These are phyloP conservation scores for Setaria italica DNA, from an alignment of 202 grass and related monocot genomes.

Conservation along the genomic window DNA sequence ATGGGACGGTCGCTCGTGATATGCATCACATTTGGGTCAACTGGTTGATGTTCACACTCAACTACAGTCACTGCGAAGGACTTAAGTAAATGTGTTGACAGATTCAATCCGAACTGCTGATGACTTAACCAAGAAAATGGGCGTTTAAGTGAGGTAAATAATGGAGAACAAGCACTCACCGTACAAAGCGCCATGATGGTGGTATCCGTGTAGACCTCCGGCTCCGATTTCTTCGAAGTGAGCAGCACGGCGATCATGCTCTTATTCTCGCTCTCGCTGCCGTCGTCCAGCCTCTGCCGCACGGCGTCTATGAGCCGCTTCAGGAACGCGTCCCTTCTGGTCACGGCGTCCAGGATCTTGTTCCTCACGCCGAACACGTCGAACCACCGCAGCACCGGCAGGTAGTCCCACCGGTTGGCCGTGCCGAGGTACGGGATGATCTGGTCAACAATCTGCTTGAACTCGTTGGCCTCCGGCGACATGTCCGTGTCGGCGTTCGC, in stretches of 20 bases:
- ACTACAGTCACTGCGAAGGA: not conserved
- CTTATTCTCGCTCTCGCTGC: slow-evolving; percentile 36
- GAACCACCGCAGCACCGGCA: slow-evolving; percentile 54
- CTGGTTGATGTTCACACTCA: not conserved
- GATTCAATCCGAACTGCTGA: not conserved
- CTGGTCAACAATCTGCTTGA: slow-evolving; percentile 50
- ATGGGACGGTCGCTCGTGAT: no score
- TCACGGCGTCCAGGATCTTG: slow-evolving; percentile 29
- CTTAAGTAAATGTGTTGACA: no score
- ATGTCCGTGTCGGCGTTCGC: slow-evolving; percentile 48
- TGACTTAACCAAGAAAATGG: not conserved
- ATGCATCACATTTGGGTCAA: not conserved
- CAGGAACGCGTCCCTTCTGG: slow-evolving; percentile 48
- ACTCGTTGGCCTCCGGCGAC: slow-evolving; percentile 56
- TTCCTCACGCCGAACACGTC: slow-evolving; percentile 47
- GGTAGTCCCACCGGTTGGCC: slow-evolving; percentile 52
- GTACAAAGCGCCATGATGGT: slow-evolving; percentile 38
- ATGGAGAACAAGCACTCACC: slow-evolving; percentile 29
- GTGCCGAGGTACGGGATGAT: slow-evolving; percentile 15
- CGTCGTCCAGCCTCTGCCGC: slow-evolving; percentile 26
- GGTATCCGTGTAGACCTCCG: slow-evolving; percentile 57
- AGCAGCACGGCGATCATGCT: slow-evolving; percentile 73
- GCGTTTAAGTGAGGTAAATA: not conserved
- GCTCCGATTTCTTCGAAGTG: slow-evolving; percentile 58
- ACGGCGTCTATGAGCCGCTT: slow-evolving; percentile 52